Evolutionary conservation across 129 eudicot genomes (phyloP).

Genomic region (Smallanthus sonchifolius): DNA sequence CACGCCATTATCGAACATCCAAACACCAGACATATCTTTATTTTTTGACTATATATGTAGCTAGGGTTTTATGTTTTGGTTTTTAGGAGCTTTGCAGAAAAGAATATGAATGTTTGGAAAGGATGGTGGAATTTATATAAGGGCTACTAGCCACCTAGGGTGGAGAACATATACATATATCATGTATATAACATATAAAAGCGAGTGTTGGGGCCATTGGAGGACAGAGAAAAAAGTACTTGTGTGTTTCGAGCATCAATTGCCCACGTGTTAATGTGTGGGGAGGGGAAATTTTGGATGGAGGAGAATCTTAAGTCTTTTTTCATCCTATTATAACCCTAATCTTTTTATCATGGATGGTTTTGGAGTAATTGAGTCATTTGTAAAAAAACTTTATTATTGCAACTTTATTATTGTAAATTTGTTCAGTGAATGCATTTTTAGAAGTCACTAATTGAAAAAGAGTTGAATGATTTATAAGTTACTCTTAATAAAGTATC

Average conservation of each 20-base stretch:
- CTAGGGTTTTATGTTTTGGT: not conserved
- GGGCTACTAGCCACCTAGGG: constrained; percentile 22
- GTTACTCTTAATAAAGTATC: too few species aligned
- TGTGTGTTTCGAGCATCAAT: constrained; percentile 18
- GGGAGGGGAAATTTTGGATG: constrained; percentile 9
- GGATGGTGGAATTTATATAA: constrained; percentile 35
- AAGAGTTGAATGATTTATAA: too few species aligned
- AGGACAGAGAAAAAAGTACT: constrained; percentile 10
- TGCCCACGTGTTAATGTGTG: constrained; percentile 30
- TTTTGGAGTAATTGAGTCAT: too few species aligned
- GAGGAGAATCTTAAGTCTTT: constrained; percentile 29
- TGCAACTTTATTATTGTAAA: too few species aligned
- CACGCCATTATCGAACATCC: constrained; percentile 93
- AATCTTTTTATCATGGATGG: too few species aligned
- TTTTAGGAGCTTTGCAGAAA: not conserved
- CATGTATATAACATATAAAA: not conserved
- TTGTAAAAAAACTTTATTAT: too few species aligned
- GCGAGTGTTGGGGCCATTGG: constrained; percentile 4
- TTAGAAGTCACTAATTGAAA: too few species aligned
- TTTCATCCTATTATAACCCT: not conserved
- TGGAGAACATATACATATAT: constrained; percentile 11
- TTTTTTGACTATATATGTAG: not conserved
- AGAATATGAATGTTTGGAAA: constrained; percentile 15
- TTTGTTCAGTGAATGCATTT: too few species aligned
- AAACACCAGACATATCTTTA: constrained; percentile 81